Evolutionary conservation across 164 flowering plant genomes (phyloP), one percentile per base, ranked within the genome.

Genomic region (Cinnamomum chago): DNA sequence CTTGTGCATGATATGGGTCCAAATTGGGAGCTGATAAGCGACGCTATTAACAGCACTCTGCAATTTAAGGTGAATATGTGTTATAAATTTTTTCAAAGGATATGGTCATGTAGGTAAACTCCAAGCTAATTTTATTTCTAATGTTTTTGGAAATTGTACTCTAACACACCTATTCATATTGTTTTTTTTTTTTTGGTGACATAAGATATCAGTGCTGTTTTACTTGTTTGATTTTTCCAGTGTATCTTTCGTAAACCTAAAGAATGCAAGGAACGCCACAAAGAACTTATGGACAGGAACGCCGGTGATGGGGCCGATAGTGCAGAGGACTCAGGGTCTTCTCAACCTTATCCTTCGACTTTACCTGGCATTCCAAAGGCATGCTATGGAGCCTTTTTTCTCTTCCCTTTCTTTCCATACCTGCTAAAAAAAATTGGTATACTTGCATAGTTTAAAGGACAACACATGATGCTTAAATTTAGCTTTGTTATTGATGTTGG

Each of bases 1-100:
- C 97, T 96, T 75, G 98, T 91, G 47, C 99, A 94, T 86, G 98
- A 96, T 78, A 85, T 96, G 95, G 99, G 99, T 76, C 97, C 94
- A 51, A 91, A 96, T 70, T 96, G 98, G 98, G 98, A 96, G 86
- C 90, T 94, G 76, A 85, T 96, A n/a, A 93, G 97, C 82, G 98
- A 96, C 84, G 97, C 91, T 64, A 83, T 96, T 74, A 96, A 92
- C 80, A 91, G 91, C 77, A 83, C 93, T 22, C 79, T 96, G 78
- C 95, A 86, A 66, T 88, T 92, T 72, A 93, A 93, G 98, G 99
- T 92, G 77, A 62, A 73, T 66, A 20, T 51, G 22, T 52, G 2
- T 75, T 70, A 23, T 68, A 27, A 40, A 79, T 50, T 51, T 20
- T 74, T 68, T 62, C 22, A 51, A 50, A 24, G 68, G 13, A 40